Base-by-base conservation (phyloP, 352 stramenopile genomes). In the Globisporangium cylindrosporum region DNA sequence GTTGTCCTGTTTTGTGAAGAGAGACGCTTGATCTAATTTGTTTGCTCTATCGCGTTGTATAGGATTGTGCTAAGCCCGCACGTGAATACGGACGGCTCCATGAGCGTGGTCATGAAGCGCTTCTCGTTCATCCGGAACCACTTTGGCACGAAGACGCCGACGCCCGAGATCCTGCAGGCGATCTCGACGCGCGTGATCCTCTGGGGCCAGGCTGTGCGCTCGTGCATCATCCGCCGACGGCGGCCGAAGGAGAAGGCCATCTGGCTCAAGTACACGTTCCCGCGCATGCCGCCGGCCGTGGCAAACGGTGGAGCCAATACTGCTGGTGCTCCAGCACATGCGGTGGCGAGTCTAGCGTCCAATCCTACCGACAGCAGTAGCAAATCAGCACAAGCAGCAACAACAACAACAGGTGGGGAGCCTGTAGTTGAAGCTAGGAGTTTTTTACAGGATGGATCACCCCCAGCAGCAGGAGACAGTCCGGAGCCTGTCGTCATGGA, bases 41-140 rank as follows among this genome's bases (percentile, higher is more conserved):
- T 36, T n/a, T 34, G 20, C 38, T 60, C 41, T 24, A 51, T 36
- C 49, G 9, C 32, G 34, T 34, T 14, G 7, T 43, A 32, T 69
- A 68, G 70, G 24, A 83, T 87, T 46, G 75, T 76, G 56, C 64
- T 89, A 36, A 72, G 71, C 62, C 76, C 76, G 9, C 74, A 81
- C 56, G 67, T 84, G 8, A 74, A 82, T 6, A 56, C 66, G 1
- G 66, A 69, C 15, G 82, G 82, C n/a, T 63, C 63, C 9, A 29
- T 76, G 51, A 72, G 66, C 32, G 80, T 91, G 34, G 70, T 91
- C 51, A 80, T 91, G 73, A 82, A 86, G 58, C 82, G 82, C 9
- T 90, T 90, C 59, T 90, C 80, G 61, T 89, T 90, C 64, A 80
- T 89, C 59, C 81, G 80, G 57, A 80, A 89, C 57, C 80, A 90